Base-by-base conservation (phyloP, 2,329 filamentous ascomycete genomes). In the Thermoascus crustaceus region DNA sequence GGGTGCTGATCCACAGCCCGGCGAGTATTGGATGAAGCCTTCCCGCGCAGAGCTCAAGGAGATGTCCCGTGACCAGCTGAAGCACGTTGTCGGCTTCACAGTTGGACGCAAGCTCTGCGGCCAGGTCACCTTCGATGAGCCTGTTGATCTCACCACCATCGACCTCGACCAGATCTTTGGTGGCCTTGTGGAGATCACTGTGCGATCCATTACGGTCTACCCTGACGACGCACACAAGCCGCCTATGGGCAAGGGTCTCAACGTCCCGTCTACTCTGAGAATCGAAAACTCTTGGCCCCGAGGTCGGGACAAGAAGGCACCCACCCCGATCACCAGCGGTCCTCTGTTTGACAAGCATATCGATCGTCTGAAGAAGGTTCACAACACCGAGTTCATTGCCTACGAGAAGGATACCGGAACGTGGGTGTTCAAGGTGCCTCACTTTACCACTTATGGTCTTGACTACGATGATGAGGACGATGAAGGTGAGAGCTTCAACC, bases 401-500 rank as follows among this genome's bases (percentile, higher is more conserved):
- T 98, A 95, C 59, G 75, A 93, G 44, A 69, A 72, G 38, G 72
- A 85, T 1, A 87, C 79, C 34, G 91, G 89, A 34, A 75, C 84
- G 30, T 98, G 93, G 93, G 76, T 76, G 9, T 98, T 98, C 66
- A 78, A 71, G 7, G 91, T 98, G n/a, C 80, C 89, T 52, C 91
- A 98, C 60, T 98, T 93, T 60, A 96, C 89, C 1, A 94, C 87
- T 1, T 98, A 98, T 55, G 88, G 84, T 25, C 72, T 96, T 35
- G 82, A 89, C 44, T 85, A 85, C 18, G 80, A 84, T 33, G 78
- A 76, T 33, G 78, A 76, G 5, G 72, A 80, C 30, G 69, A 69
- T 5, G 76, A 76, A 48, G 68, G 71, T 42, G 63, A 68, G 63
- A 54, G 58, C 66, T 52, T 66, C 66, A 63, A 63, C 38, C 64